phyloP scores from a whole-genome alignment of 2,329 filamentous ascomycete species.

The Fusarium mundagurra region DNA sequence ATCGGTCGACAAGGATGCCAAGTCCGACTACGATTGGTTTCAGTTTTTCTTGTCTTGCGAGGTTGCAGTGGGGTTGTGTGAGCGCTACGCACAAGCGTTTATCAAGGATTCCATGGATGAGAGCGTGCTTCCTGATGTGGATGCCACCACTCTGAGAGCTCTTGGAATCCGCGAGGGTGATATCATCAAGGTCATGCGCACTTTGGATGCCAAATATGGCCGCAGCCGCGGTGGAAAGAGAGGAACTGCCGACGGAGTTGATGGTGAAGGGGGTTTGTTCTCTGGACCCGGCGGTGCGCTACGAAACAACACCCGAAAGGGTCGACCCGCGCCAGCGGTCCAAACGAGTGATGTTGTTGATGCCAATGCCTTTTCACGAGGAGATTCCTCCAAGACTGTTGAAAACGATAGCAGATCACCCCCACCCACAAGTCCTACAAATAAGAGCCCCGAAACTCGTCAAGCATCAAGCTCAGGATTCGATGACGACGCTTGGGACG shows the following conservation, averaged over 20 bases:
- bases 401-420: slow-evolving; percentile 38
- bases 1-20: slow-evolving; percentile 68
- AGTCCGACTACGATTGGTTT: slow-evolving; percentile 95
- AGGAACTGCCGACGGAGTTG: slow-evolving; percentile 55
- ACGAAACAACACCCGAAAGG: slow-evolving; percentile 94
- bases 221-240: slow-evolving; percentile 61
- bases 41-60: slow-evolving; percentile 96
- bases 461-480: slow-evolving; percentile 67
- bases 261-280: slow-evolving; percentile 81
- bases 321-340: slow-evolving; percentile 85
- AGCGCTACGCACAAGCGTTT: slow-evolving; percentile 92
- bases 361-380: slow-evolving; percentile 81
- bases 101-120: slow-evolving; percentile 94
- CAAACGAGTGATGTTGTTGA: slow-evolving; percentile 88
- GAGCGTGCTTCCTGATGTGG: slow-evolving; percentile 89
- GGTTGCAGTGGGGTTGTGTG: slow-evolving; percentile 90
- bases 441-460: slow-evolving; percentile 45
- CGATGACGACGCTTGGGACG: slow-evolving; percentile 97
- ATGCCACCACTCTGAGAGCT: slow-evolving; percentile 81
- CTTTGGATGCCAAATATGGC: slow-evolving; percentile 81
- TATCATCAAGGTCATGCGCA: slow-evolving; percentile 94
- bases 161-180: slow-evolving; percentile 96
- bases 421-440: slow-evolving; percentile 38
- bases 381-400: slow-evolving; percentile 48
- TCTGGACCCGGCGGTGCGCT: slow-evolving; percentile 91